These are phyloP conservation scores for Candolleomyces aberdarensis DNA, from an alignment of 768 basidiomycete genomes.

Conservation along the genomic window DNA sequence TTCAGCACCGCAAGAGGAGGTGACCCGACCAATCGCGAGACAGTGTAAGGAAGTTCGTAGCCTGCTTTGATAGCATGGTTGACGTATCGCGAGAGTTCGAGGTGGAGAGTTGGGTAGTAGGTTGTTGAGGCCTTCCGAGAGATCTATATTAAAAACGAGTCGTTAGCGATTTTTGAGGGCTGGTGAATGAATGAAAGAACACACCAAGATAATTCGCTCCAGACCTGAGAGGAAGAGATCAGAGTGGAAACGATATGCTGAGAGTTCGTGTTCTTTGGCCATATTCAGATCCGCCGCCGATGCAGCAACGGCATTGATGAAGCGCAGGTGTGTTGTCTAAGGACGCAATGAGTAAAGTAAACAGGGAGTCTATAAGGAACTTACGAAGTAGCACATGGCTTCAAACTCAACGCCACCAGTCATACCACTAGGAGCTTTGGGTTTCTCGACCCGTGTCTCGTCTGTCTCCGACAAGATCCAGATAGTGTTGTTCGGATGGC, in stretches of 20 bases:
- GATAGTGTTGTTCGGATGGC: constrained; percentile 89
- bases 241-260: constrained; percentile 77
- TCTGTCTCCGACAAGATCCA: constrained; percentile 87
- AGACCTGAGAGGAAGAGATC: constrained; percentile 91
- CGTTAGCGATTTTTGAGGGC: not conserved
- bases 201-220: constrained; percentile 85
- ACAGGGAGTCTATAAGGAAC: constrained; percentile 23
- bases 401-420: constrained; percentile 98
- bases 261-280: constrained; percentile 66
- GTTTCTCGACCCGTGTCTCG: constrained; percentile 81
- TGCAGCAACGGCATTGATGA: constrained; percentile 78
- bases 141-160: constrained; percentile 48
- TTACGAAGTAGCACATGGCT: constrained; percentile 91
- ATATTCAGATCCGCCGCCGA: constrained; percentile 62
- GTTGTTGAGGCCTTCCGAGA: constrained; percentile 92
- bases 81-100: constrained; percentile 90
- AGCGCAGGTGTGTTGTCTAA: constrained; percentile 84
- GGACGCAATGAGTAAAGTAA: not conserved
- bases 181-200: constrained; percentile 18
- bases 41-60: constrained; percentile 77
- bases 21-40: constrained; percentile 73
- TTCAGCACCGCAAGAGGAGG: constrained; percentile 68
- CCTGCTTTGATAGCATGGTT: constrained; percentile 59
- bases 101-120: constrained; percentile 93
- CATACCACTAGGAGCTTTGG: constrained; percentile 94